phyloP scores from a whole-genome alignment of 768 basidiomycete species.

The Amanita inopinata region DNA sequence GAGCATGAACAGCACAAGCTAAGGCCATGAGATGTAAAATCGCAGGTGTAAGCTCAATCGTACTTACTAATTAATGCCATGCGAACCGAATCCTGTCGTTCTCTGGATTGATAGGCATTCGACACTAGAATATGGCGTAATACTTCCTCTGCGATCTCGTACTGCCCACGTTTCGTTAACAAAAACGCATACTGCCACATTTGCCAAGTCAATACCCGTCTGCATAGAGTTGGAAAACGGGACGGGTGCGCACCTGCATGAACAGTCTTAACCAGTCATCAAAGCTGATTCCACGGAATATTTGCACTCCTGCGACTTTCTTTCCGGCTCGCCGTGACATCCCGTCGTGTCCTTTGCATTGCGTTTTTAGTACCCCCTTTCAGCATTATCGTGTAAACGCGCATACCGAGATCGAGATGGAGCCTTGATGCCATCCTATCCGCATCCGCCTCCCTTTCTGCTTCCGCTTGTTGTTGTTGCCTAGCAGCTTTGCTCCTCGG shows the following conservation, averaged over 20 bases:
- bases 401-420: constrained; percentile 62
- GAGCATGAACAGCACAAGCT: constrained; percentile 67
- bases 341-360: constrained; percentile 43
- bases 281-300: constrained; percentile 75
- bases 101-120: constrained; percentile 56
- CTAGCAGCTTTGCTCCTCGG: constrained; percentile 33
- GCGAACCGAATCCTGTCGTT: constrained; percentile 61
- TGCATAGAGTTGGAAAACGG: no score
- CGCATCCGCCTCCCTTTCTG: constrained; percentile 47
- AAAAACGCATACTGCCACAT: constrained; percentile 61
- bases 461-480: constrained; percentile 21
- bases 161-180: constrained; percentile 51
- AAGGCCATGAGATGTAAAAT: constrained; percentile 5
- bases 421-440: constrained; percentile 69
- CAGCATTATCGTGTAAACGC: background rate
- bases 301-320: constrained; percentile 35
- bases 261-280: constrained; percentile 81
- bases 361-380: background rate
- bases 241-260: no score
- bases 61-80: constrained; percentile 67
- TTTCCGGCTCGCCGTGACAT: constrained; percentile 39
- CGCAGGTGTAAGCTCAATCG: background rate
- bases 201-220: no score
- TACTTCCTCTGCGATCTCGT: constrained; percentile 62
- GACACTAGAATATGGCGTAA: constrained; percentile 68